phyloP scores from a whole-genome alignment of 164 flowering plant species.

The Dillenia turbinata region DNA sequence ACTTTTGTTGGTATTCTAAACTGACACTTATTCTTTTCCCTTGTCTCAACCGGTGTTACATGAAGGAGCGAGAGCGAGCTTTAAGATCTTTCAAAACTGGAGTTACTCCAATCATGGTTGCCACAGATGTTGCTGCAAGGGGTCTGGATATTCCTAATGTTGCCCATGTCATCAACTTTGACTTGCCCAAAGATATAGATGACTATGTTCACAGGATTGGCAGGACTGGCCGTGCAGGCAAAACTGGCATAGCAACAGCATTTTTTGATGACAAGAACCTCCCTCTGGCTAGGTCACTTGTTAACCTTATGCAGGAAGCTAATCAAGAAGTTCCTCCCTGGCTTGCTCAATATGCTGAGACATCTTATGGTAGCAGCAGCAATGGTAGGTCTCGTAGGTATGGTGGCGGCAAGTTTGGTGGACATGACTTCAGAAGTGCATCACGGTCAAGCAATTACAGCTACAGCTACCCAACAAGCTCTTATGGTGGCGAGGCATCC shows the following conservation, averaged over 20 bases:
- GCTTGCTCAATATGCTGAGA: slow-evolving; percentile 41
- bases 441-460: slow-evolving; percentile 5
- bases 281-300: slow-evolving; percentile 43
- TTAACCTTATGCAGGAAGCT: slow-evolving; percentile 56
- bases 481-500: slow-evolving; percentile 4
- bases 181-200: slow-evolving; percentile 62
- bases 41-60: too few species aligned
- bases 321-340: slow-evolving; percentile 68
- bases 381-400: slow-evolving; percentile 24
- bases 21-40: too few species aligned
- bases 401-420: slow-evolving; percentile 42
- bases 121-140: slow-evolving; percentile 73
- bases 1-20: too few species aligned
- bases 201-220: slow-evolving; percentile 79
- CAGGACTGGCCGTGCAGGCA: slow-evolving; percentile 74
- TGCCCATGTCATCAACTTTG: slow-evolving; percentile 69
- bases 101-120: slow-evolving; percentile 53
- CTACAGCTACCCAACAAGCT: slow-evolving; percentile 13
- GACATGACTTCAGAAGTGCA: slow-evolving; percentile 39
- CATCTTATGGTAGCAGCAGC: slow-evolving; percentile 25
- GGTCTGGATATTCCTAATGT: slow-evolving; percentile 73
- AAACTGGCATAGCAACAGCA: slow-evolving; percentile 65
- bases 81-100: slow-evolving; percentile 56
- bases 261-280: slow-evolving; percentile 50
- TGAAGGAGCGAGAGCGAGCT: slow-evolving; percentile 58